phyloP scores from a whole-genome alignment of 768 basidiomycete genomes.

The Leccinum imitatum region DNA sequence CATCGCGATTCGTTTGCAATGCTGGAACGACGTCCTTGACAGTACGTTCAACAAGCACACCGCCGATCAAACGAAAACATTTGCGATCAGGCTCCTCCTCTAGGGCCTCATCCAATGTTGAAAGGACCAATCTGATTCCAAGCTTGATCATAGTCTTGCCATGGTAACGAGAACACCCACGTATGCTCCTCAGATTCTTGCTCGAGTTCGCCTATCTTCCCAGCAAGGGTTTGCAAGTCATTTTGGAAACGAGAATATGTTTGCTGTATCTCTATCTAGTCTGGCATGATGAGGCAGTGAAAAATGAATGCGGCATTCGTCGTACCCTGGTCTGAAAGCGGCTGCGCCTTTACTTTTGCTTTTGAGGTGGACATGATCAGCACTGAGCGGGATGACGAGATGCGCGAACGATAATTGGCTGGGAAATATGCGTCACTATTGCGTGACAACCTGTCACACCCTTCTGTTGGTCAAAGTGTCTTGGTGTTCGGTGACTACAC shows the following conservation, averaged over 20 bases:
- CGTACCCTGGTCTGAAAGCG: slow-evolving; percentile 74
- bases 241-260: slow-evolving; percentile 79
- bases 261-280: slow-evolving; percentile 79
- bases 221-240: slow-evolving; percentile 87
- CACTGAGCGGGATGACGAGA: slow-evolving; percentile 4
- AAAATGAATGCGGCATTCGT: not conserved
- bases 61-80: slow-evolving; percentile 96
- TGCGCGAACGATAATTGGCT: slow-evolving; percentile 29
- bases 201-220: slow-evolving; percentile 96
- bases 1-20: slow-evolving; percentile 84
- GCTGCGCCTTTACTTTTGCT: slow-evolving; percentile 55
- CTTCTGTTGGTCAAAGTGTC: slow-evolving; percentile 12
- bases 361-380: slow-evolving; percentile 51
- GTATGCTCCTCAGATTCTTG: slow-evolving; percentile 93
- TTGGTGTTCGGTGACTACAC: slow-evolving; percentile 22
- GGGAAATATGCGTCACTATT: slow-evolving; percentile 19
- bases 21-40: slow-evolving; percentile 93
- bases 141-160: slow-evolving; percentile 1
- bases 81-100: slow-evolving; percentile 85
- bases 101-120: slow-evolving; percentile 80
- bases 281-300: slow-evolving; percentile 37
- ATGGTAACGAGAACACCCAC: slow-evolving; percentile 46
- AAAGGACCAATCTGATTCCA: slow-evolving; percentile 72
- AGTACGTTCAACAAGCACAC: slow-evolving; percentile 92
- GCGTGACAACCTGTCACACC: slow-evolving; percentile 31